These are phyloP conservation scores for Vigna nakashimae DNA, from an alignment of 306 rosid species.

Conservation along the genomic window DNA sequence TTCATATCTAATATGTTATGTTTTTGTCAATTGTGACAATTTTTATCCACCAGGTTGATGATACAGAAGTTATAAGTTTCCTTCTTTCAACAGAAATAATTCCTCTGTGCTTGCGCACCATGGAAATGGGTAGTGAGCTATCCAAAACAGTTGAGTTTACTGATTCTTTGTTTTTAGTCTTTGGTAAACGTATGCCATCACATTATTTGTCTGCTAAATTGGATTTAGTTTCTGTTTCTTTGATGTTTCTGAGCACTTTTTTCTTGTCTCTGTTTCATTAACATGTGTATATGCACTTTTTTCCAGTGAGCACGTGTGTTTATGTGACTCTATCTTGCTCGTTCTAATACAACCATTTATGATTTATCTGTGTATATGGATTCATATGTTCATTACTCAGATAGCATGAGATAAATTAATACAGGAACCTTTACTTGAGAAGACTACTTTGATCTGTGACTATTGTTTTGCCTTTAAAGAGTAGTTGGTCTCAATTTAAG, in stretches of 20 bases:
- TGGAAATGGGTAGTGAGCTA: conserved; percentile 98
- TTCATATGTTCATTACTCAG: conserved; percentile 20
- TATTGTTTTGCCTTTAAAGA: conserved; percentile 25
- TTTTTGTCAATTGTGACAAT: conserved; percentile 18
- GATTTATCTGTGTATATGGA: conserved; percentile 10
- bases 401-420: conserved; percentile 14
- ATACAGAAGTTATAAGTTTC: conserved; percentile 90
- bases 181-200: conserved; percentile 1
- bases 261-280: background rate
- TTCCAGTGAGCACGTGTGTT: no score
- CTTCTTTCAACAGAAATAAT: conserved; percentile 95
- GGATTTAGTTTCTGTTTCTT: conserved; percentile 9
- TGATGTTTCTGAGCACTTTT: conserved; percentile 6
- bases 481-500: conserved; percentile 13
- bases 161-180: conserved; percentile 41
- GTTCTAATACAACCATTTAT: background rate
- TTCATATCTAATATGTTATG: conserved; percentile 3
- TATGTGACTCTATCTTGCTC: conserved; percentile 5
- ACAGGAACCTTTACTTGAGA: conserved; percentile 18
- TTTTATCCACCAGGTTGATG: conserved; percentile 75
- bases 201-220: conserved; percentile 12
- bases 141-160: conserved; percentile 91
- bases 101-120: conserved; percentile 91
- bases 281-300: conserved; percentile 3
- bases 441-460: conserved; percentile 15